phyloP scores from a whole-genome alignment of 2,329 filamentous ascomycete genomes.

The Passalora sequoiae region DNA sequence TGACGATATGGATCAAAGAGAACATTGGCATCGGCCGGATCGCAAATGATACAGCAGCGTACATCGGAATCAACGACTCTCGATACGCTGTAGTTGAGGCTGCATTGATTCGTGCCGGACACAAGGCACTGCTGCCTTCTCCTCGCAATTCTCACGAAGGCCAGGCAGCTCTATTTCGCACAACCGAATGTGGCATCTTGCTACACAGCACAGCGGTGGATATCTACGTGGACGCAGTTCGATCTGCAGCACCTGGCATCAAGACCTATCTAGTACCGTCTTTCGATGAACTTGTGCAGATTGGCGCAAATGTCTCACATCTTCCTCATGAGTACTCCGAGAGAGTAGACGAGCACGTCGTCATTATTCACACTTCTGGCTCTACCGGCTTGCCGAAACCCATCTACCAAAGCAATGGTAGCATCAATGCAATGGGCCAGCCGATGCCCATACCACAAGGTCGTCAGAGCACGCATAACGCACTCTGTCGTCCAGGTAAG shows the following conservation, averaged over 20 bases:
- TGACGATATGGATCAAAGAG: constrained; percentile 16
- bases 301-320: constrained; percentile 4
- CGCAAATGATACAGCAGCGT: constrained; percentile 23
- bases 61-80: constrained; percentile 24
- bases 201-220: constrained; percentile 18
- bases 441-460: constrained; percentile 9
- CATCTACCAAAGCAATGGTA: constrained; percentile 16
- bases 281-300: constrained; percentile 13
- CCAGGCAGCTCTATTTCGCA: constrained; percentile 18
- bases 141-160: constrained; percentile 17
- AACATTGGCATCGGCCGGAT: constrained; percentile 20
- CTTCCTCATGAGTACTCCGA: constrained; percentile 6
- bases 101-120: constrained; percentile 24
- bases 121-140: constrained; percentile 20
- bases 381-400: constrained; percentile 21
- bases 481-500: constrained; percentile 7
- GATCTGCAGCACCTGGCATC: constrained; percentile 15
- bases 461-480: constrained; percentile 9
- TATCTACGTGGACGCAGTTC: constrained; percentile 18
- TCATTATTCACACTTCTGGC: constrained; percentile 22
- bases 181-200: constrained; percentile 15
- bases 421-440: constrained; percentile 15
- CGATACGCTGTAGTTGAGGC: constrained; percentile 22
- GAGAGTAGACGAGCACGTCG: constrained; percentile 10
- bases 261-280: constrained; percentile 14